Evolutionary conservation across 345 rosid genomes (phyloP).

Genomic region (Dimocarpus longan): DNA sequence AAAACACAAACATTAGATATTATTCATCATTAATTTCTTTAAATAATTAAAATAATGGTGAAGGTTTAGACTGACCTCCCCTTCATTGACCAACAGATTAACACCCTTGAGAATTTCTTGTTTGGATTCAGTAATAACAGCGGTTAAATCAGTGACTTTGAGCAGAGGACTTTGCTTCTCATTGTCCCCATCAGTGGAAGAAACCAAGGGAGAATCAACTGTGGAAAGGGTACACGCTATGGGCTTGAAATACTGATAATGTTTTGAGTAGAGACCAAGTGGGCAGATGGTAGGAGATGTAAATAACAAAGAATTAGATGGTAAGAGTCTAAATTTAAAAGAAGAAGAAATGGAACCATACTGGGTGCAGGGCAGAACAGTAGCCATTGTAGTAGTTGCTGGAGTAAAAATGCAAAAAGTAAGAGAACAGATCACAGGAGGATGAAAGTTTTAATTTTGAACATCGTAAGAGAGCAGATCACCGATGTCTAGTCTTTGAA

Average conservation of each 20-base stretch:
- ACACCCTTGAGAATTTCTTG: slow-evolving; percentile 92
- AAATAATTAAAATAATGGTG: neutral
- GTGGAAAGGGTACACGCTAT: slow-evolving; percentile 34
- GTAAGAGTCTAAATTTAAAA: neutral
- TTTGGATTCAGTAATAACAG: slow-evolving; percentile 72
- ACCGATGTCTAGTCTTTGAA: no score
- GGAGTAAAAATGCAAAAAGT: neutral
- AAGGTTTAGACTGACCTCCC: slow-evolving; percentile 66
- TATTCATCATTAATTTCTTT: neutral
- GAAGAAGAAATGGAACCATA: slow-evolving; percentile 12
- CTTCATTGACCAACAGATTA: slow-evolving; percentile 67
- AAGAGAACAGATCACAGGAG: no score
- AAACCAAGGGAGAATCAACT: slow-evolving; percentile 28
- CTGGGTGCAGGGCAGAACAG: neutral
- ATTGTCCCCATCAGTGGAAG: slow-evolving; percentile 26
- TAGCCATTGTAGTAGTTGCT: slow-evolving; percentile 17
- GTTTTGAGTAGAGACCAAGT: neutral
- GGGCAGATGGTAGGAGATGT: slow-evolving; percentile 10
- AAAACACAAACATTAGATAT: slow-evolving; percentile 3
- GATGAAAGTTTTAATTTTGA: slow-evolving; percentile 33
- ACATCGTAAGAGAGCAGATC: slow-evolving; percentile 37
- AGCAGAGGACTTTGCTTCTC: slow-evolving; percentile 61
- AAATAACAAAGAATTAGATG: neutral
- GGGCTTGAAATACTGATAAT: slow-evolving; percentile 9
- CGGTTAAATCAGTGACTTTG: slow-evolving; percentile 76